Evolutionary conservation across 2,329 filamentous ascomycete species (phyloP).

Genomic region (Aspergillus neoniger): DNA sequence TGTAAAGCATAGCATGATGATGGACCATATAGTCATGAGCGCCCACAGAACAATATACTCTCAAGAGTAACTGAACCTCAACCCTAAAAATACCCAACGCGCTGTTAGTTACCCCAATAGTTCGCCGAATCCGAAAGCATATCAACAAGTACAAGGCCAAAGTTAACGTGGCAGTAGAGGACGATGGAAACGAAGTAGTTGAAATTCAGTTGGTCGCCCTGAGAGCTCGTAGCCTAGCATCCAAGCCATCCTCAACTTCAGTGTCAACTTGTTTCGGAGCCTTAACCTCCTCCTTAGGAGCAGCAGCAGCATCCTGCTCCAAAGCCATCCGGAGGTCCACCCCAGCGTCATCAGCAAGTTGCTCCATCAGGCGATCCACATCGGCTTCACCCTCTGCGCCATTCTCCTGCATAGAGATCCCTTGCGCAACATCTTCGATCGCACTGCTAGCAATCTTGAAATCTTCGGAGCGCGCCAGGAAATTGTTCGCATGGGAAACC

Average conservation of each 20-base stretch:
- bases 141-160: background rate
- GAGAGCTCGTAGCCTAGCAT: slow-evolving; percentile 43
- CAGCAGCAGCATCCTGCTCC: slow-evolving; percentile 39
- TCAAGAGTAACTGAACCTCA: background rate
- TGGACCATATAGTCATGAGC: slow-evolving; percentile 19
- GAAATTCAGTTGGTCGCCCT: slow-evolving; percentile 37
- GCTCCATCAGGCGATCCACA: slow-evolving; percentile 47
- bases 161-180: background rate
- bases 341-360: slow-evolving; percentile 47
- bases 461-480: slow-evolving; percentile 44
- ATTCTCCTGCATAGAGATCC: slow-evolving; percentile 47
- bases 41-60: background rate
- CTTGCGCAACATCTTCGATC: slow-evolving; percentile 45
- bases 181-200: background rate
- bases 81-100: background rate
- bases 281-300: slow-evolving; percentile 45
- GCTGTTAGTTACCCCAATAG: background rate
- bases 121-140: background rate
- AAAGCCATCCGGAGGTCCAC: slow-evolving; percentile 45
- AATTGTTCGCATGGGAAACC: slow-evolving; percentile 46
- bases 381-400: slow-evolving; percentile 47
- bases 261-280: slow-evolving; percentile 41
- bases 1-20: background rate
- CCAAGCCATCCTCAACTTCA: slow-evolving; percentile 45
- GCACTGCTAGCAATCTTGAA: slow-evolving; percentile 47